Percentiles rank a stretch among this genome's conserved stretches.
Evolutionary conservation across 2,329 filamentous ascomycete genomes (phyloP).

Genomic region (Fusarium equiseti): DNA sequence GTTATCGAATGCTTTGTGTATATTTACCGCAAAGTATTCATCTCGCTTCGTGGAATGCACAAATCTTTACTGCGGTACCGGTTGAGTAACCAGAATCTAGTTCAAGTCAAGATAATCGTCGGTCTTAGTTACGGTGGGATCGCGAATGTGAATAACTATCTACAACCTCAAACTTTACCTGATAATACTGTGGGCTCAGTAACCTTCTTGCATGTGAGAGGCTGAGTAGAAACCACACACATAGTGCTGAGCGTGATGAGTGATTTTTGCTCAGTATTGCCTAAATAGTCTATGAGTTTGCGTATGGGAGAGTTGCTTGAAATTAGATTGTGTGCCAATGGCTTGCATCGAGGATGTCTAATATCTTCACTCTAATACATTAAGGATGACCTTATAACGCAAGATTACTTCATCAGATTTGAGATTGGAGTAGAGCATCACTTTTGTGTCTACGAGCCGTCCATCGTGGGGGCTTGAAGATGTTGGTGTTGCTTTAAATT

Average conservation of each 20-base stretch:
- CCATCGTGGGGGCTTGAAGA: neutral
- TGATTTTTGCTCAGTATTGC: neutral
- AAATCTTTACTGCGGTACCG: neutral
- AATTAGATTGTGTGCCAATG: neutral
- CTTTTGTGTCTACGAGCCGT: neutral
- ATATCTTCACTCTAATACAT: neutral
- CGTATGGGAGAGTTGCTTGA: neutral
- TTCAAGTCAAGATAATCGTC: neutral
- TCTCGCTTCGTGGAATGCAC: neutral
- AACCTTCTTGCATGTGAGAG: neutral
- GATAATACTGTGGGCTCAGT: neutral
- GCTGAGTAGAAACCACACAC: neutral
- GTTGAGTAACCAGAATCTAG: neutral
- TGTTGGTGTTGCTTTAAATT: neutral
- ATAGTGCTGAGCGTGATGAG: neutral
- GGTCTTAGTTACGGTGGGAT: neutral
- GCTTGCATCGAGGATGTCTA: neutral
- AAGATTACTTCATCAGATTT: neutral
- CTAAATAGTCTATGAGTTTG: neutral
- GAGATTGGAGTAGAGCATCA: neutral
- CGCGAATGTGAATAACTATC: neutral
- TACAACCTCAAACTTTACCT: neutral
- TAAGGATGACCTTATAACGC: neutral
- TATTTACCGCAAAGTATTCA: constrained; percentile 3
- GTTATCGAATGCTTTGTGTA: constrained; percentile 3